Conservation (phyloP, 176 grass and related monocot genomes). For the Eleusine coracana region DNA sequence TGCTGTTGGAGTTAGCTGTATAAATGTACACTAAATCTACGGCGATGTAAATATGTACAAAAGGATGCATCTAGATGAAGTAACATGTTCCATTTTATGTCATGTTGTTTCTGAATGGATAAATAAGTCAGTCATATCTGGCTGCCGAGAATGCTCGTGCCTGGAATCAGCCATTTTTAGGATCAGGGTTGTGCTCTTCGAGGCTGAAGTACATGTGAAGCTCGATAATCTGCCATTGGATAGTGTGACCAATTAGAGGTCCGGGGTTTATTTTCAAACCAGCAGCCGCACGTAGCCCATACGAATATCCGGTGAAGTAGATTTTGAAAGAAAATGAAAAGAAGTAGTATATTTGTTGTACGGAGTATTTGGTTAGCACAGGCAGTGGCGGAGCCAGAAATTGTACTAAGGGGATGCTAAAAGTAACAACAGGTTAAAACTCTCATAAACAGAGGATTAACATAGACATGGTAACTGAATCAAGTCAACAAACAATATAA, state of each 20-base stretch:
- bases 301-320: neutral
- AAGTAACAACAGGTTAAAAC: too few relatives aligned
- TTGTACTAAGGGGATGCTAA: too few relatives aligned
- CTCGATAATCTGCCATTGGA: neutral
- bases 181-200: neutral
- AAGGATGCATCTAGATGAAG: neutral
- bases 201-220: neutral
- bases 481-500: too few relatives aligned
- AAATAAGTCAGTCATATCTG: neutral
- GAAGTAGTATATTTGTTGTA: too few relatives aligned
- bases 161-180: neutral
- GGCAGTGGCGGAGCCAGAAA: too few relatives aligned
- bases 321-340: too few relatives aligned
- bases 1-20: neutral
- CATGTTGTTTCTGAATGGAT: neutral
- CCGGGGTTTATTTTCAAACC: neutral
- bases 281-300: neutral
- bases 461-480: too few relatives aligned
- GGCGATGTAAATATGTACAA: slow-evolving; percentile 32
- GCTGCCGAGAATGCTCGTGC: neutral
- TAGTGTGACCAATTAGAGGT: neutral
- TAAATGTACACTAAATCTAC: slow-evolving; percentile 1
- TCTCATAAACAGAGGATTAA: too few relatives aligned
- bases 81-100: neutral
- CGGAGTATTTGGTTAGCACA: too few relatives aligned